A percentile compares a stretch with the other conserved stretches of the same genome.
These are phyloP conservation scores for Wallacemonas sp. DNA, from an alignment of 208 protist species.

Conservation along the genomic window DNA sequence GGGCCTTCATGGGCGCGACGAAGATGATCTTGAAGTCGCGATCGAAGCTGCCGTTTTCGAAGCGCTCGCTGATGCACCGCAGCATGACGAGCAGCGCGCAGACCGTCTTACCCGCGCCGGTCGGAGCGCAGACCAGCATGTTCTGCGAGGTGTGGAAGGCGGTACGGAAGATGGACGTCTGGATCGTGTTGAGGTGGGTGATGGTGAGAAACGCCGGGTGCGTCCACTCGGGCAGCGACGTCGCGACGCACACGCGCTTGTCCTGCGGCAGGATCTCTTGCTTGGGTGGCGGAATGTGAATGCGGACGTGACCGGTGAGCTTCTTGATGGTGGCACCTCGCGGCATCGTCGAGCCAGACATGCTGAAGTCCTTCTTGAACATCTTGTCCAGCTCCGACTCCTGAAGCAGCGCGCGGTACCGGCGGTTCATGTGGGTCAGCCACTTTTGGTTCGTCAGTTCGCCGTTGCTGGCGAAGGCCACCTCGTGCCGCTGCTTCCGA, in stretches of 20 bases:
- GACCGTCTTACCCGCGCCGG: conserved; percentile 98
- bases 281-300: conserved; percentile 82
- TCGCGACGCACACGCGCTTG: conserved; percentile 80
- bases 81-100: conserved; percentile 97
- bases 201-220: conserved; percentile 90
- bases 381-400: conserved; percentile 87
- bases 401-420: conserved; percentile 82
- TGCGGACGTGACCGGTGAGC: conserved; percentile 66
- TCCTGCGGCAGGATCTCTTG: conserved; percentile 67
- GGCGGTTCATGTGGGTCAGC: conserved; percentile 84
- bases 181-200: conserved; percentile 96
- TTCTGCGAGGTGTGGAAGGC: conserved; percentile 98
- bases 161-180: conserved; percentile 94
- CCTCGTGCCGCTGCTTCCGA: conserved; percentile 42
- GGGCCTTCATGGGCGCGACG: conserved; percentile 99
- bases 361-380: conserved; percentile 81
- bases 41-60: conserved; percentile 80
- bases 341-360: conserved; percentile 68
- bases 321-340: conserved; percentile 64
- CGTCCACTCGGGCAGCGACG: conserved; percentile 87
- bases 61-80: conserved; percentile 92
- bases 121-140: conserved; percentile 99
- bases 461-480: conserved; percentile 45
- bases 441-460: conserved; percentile 68
- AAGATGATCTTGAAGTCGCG: conserved; percentile 99